Conservation (phyloP, 768 basidiomycete species). For the Tylopilus sp. region DNA sequence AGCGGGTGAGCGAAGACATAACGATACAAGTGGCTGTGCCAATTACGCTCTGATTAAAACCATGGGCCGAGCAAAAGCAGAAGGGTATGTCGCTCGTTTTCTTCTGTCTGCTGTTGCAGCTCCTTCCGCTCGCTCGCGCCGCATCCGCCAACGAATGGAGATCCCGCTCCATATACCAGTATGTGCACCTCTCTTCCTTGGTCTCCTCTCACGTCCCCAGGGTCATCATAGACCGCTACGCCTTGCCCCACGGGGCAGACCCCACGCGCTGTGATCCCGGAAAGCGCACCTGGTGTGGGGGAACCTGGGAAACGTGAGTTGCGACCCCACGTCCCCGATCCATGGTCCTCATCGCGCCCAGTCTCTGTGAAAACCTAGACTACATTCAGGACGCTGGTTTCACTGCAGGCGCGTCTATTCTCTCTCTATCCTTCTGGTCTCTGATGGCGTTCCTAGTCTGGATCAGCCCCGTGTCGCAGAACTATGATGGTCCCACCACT, state of each 20-base stretch:
- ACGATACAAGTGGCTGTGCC: not conserved
- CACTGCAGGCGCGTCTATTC: slow-evolving; percentile 53
- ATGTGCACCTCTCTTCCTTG: not conserved
- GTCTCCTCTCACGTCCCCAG: not conserved
- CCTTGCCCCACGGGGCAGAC: slow-evolving; percentile 9
- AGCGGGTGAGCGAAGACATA: slow-evolving; percentile 45
- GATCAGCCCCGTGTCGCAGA: slow-evolving; percentile 81
- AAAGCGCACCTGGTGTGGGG: slow-evolving; percentile 15
- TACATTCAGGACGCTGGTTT: slow-evolving; percentile 83
- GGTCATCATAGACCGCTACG: slow-evolving; percentile 13
- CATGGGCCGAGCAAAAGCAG: too few relatives aligned
- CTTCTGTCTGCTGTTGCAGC: not conserved
- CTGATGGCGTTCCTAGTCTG: slow-evolving; percentile 47
- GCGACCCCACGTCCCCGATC: too few relatives aligned
- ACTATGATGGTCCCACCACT: slow-evolving; percentile 67
- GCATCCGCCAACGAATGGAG: slow-evolving; percentile 14
- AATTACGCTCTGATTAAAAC: too few relatives aligned
- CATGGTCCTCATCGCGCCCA: slow-evolving; percentile 11
- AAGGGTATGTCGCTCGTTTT: not conserved
- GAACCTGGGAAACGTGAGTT: slow-evolving; percentile 14
- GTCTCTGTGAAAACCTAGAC: slow-evolving; percentile 72
- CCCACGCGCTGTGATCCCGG: slow-evolving; percentile 8
- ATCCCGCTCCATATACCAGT: slow-evolving; percentile 16
- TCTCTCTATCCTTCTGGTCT: not conserved
- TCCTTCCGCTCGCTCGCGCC: slow-evolving; percentile 2